Evolutionary conservation across 805 yeast species (phyloP).

Genomic region (Zygosaccharomyces siamensis): DNA sequence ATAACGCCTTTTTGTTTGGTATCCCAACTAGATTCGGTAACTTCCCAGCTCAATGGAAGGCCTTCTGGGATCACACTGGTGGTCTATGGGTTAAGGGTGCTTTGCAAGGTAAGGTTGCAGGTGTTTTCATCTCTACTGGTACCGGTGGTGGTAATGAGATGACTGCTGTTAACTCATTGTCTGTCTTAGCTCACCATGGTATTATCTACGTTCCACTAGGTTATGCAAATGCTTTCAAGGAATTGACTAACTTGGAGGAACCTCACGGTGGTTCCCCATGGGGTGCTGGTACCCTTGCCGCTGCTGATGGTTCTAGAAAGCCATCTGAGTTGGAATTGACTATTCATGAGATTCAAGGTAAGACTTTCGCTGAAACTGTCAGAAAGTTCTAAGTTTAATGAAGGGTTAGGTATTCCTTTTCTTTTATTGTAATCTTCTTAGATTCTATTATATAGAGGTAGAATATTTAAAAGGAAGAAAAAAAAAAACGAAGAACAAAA

Average conservation of each 20-base stretch:
- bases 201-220: constrained; percentile 78
- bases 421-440: background rate
- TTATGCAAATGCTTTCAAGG: constrained; percentile 51
- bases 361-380: constrained; percentile 49
- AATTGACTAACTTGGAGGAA: constrained; percentile 52
- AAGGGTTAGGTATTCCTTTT: too few species aligned
- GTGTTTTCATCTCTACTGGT: constrained; percentile 69
- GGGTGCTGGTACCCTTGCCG: constrained; percentile 83
- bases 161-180: constrained; percentile 59
- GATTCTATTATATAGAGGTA: background rate
- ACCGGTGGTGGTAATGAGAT: constrained; percentile 83
- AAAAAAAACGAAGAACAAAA: background rate
- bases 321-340: constrained; percentile 60
- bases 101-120: constrained; percentile 68
- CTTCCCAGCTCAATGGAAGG: constrained; percentile 70
- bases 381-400: constrained; percentile 23
- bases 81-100: constrained; percentile 74
- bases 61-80: constrained; percentile 77
- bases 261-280: constrained; percentile 78
- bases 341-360: constrained; percentile 64
- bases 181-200: constrained; percentile 74
- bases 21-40: constrained; percentile 83
- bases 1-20: constrained; percentile 83
- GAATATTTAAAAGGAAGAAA: background rate
- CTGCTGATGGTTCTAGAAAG: constrained; percentile 68